phyloP scores from a whole-genome alignment of 73 alveolate genomes.

The Symbiodinium natans region DNA sequence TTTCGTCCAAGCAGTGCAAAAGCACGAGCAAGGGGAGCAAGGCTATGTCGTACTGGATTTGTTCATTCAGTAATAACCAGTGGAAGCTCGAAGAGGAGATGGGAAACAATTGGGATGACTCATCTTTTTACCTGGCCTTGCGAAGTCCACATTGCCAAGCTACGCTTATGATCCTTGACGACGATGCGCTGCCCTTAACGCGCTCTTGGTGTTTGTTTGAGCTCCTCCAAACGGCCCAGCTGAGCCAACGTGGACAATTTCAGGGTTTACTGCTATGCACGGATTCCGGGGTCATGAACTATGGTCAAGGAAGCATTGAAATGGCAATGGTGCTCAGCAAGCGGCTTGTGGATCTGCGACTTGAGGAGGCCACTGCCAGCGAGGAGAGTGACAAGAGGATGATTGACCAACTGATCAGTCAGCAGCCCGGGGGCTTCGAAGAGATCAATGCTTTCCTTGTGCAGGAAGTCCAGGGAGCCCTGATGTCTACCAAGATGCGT shows the following conservation, averaged over 20 bases:
- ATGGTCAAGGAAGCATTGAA: not conserved
- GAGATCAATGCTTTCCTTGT: not conserved
- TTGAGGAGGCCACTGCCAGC: not conserved
- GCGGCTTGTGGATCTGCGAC: not conserved
- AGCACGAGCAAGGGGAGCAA: not conserved
- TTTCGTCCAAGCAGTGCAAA: not conserved
- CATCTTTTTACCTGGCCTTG: not conserved
- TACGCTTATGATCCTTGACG: not conserved
- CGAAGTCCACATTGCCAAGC: not conserved
- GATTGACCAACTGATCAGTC: not conserved
- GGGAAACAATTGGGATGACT: not conserved
- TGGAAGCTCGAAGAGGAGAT: not conserved
- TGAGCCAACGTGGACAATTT: not conserved
- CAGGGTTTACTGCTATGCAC: not conserved
- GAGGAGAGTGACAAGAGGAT: not conserved
- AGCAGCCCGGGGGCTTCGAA: not conserved
- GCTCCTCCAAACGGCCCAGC: not conserved
- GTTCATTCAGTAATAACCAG: slow-evolving; percentile 21
- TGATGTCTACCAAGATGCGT: too few relatives aligned
- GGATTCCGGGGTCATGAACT: not conserved
- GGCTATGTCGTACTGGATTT: not conserved
- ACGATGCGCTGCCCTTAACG: not conserved
- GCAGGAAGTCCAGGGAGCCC: not conserved
- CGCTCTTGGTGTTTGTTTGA: slow-evolving; percentile 25
- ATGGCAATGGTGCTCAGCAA: not conserved